Evolutionary conservation across 176 grass and related monocot genomes (phyloP).

Genomic region (Rhynchospora pubera): DNA sequence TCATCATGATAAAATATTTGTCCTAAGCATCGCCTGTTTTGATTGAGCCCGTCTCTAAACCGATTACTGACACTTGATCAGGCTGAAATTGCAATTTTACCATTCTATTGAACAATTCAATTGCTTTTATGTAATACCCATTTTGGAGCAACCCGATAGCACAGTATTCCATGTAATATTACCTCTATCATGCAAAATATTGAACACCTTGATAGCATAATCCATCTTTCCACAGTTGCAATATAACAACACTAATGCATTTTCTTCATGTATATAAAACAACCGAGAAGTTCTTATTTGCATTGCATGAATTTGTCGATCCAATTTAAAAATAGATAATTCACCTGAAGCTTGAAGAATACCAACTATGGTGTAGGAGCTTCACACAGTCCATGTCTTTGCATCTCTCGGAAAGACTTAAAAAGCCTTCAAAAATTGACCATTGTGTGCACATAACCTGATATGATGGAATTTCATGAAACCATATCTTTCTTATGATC

Average conservation of each 20-base stretch:
- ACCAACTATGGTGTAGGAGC: constrained; percentile 66
- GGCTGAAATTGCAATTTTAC: neutral
- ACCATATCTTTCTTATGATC: constrained; percentile 39
- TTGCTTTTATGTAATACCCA: neutral
- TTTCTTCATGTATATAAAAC: constrained; percentile 47
- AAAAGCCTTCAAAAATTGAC: constrained; percentile 47
- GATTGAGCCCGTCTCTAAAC: too few relatives aligned
- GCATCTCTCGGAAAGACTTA: constrained; percentile 61
- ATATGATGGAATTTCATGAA: constrained; percentile 89
- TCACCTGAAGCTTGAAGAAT: constrained; percentile 65
- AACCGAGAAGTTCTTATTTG: constrained; percentile 36
- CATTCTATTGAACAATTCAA: neutral
- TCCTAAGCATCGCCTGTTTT: too few relatives aligned
- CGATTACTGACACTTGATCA: too few relatives aligned
- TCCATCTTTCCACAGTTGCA: constrained; percentile 38
- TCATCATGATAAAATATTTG: too few relatives aligned
- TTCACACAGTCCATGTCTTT: constrained; percentile 32
- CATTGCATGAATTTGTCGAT: constrained; percentile 63
- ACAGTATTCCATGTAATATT: constrained; percentile 88
- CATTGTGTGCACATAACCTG: constrained; percentile 51
- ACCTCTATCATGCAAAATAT: constrained; percentile 50
- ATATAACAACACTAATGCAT: constrained; percentile 69
- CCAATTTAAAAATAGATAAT: constrained; percentile 44
- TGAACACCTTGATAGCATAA: constrained; percentile 39
- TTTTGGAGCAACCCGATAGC: neutral